Percentiles rank a stretch among this genome's conserved stretches.
Conservation (phyloP, 176 grass and related monocot genomes). For the Themeda triandra region DNA sequence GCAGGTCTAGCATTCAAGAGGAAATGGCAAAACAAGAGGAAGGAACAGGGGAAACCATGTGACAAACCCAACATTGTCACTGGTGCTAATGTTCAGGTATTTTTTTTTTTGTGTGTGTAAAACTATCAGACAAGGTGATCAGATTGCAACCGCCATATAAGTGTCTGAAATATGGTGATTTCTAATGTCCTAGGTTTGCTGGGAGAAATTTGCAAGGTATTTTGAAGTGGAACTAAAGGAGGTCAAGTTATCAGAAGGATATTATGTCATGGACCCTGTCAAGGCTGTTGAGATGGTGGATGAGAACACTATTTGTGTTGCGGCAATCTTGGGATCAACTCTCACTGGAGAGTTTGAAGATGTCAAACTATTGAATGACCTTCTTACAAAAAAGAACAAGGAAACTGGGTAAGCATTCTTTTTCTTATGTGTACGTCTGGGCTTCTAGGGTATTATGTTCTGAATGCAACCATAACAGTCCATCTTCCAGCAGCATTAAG, state of each 20-base stretch:
- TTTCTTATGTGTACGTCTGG: background rate
- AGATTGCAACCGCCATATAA: background rate
- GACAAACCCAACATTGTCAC: constrained; percentile 93
- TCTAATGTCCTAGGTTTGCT: constrained; percentile 55
- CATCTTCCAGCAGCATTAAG: background rate
- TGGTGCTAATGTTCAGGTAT: constrained; percentile 86
- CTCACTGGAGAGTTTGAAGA: constrained; percentile 83
- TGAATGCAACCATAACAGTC: background rate
- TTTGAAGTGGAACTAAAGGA: constrained; percentile 81
- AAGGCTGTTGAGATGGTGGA: constrained; percentile 88
- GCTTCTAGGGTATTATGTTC: background rate
- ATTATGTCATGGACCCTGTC: constrained; percentile 76
- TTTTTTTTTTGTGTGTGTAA: background rate
- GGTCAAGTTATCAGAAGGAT: constrained; percentile 71
- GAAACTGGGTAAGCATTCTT: constrained; percentile 56
- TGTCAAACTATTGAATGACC: constrained; percentile 54
- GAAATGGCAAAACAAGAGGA: constrained; percentile 81
- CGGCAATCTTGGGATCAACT: constrained; percentile 81
- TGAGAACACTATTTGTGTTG: constrained; percentile 83
- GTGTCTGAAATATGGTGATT: background rate
- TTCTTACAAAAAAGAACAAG: constrained; percentile 71
- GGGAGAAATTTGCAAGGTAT: constrained; percentile 86
- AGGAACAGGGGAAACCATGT: constrained; percentile 60
- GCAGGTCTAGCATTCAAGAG: constrained; percentile 82
- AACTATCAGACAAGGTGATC: background rate